Conservation (phyloP, 2,329 filamentous ascomycete species). For the Kalmusia sp. region DNA sequence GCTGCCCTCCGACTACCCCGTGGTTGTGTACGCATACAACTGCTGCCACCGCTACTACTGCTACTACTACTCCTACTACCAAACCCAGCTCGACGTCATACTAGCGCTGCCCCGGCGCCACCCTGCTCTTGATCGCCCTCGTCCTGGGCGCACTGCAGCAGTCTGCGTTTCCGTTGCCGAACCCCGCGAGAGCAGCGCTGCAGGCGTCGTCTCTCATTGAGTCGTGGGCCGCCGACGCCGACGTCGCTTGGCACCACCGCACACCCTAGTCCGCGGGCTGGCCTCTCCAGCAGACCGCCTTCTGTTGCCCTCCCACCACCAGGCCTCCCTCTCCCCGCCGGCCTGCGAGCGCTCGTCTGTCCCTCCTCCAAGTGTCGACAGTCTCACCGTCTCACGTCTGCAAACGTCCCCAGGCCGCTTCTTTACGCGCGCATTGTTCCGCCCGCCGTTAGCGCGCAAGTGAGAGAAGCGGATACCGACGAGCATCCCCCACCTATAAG, state of each 20-base stretch:
- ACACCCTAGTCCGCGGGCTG: background rate
- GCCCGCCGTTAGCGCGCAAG: constrained; percentile 3
- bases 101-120: background rate
- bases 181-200: constrained; percentile 23
- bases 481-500: constrained; percentile 38
- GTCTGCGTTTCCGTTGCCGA: constrained; percentile 27
- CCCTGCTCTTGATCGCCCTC: constrained; percentile 1
- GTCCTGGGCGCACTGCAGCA: constrained; percentile 22
- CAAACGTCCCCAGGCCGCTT: background rate
- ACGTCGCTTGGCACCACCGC: constrained; percentile 26
- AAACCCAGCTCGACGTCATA: too few species aligned
- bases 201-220: constrained; percentile 30
- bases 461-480: constrained; percentile 12
- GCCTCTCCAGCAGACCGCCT: constrained; percentile 4
- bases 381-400: background rate
- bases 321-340: background rate
- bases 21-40: background rate
- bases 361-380: constrained; percentile 10
- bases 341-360: background rate
- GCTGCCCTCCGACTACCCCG: background rate
- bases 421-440: constrained; percentile 17
- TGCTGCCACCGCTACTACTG: too few species aligned
- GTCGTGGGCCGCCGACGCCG: constrained; percentile 21
- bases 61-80: too few species aligned
- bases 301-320: constrained; percentile 5